Evolutionary conservation across 2,329 filamentous ascomycete genomes (phyloP).

Genomic region (Aspergillus transmontanensis): DNA sequence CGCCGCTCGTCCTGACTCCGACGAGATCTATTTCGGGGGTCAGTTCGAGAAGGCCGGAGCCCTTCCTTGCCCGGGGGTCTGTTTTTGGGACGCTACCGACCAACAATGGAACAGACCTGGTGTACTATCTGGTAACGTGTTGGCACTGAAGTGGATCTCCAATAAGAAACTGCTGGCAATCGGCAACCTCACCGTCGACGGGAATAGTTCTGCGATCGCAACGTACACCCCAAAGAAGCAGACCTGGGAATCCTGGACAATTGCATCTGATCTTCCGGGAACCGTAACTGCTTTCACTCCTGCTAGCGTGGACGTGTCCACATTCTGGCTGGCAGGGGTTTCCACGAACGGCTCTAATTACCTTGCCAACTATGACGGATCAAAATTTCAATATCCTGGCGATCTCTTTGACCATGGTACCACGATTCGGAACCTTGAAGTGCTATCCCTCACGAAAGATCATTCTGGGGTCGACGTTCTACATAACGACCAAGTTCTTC

Average conservation of each 20-base stretch:
- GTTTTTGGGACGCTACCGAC: conserved; percentile 70
- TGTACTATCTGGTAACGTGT: conserved; percentile 69
- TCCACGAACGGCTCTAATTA: conserved; percentile 69
- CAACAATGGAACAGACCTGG: conserved; percentile 82
- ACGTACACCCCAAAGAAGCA: conserved; percentile 70
- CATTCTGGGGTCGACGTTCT: conserved; percentile 69
- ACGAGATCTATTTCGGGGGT: conserved; percentile 83
- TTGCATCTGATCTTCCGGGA: conserved; percentile 65
- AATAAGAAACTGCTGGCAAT: conserved; percentile 73
- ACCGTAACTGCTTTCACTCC: conserved; percentile 75
- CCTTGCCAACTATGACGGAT: conserved; percentile 79
- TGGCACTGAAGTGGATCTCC: conserved; percentile 74
- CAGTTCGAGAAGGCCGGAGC: conserved; percentile 81
- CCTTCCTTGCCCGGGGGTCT: conserved; percentile 79
- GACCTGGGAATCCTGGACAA: conserved; percentile 63
- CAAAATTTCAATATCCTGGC: conserved; percentile 68
- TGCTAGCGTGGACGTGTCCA: conserved; percentile 69
- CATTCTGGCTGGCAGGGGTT: conserved; percentile 82
- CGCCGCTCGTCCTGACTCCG: conserved; percentile 67
- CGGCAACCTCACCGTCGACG: conserved; percentile 72
- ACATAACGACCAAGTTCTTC: conserved; percentile 67
- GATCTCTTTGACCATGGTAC: conserved; percentile 66
- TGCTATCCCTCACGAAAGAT: conserved; percentile 70
- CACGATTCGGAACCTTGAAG: conserved; percentile 75
- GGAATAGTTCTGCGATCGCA: conserved; percentile 68